phyloP scores from a whole-genome alignment of 1,139 yeast genomes.

The Blastobotrys petasosporus region DNA sequence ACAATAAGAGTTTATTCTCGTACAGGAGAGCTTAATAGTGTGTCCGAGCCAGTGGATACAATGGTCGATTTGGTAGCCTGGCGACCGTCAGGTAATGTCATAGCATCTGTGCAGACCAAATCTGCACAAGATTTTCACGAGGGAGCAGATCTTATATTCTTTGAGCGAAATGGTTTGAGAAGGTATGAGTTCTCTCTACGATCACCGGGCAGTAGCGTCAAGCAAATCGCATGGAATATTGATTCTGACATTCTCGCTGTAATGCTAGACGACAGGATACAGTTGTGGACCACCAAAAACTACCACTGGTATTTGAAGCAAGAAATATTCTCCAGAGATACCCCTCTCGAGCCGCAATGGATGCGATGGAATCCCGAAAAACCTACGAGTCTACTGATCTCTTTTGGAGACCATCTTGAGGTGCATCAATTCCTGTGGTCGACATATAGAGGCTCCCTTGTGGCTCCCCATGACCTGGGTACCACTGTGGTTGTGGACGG shows the following conservation, averaged over 20 bases:
- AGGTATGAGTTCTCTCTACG: slow-evolving; percentile 81
- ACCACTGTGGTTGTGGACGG: slow-evolving; percentile 82
- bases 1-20: slow-evolving; percentile 78
- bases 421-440: slow-evolving; percentile 65
- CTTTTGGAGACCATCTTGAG: slow-evolving; percentile 37
- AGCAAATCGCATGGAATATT: slow-evolving; percentile 70
- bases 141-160: slow-evolving; percentile 48
- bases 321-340: slow-evolving; percentile 44
- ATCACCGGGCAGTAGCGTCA: slow-evolving; percentile 47
- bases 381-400: slow-evolving; percentile 62
- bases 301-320: slow-evolving; percentile 95
- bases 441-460: slow-evolving; percentile 62
- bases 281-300: slow-evolving; percentile 86
- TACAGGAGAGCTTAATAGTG: slow-evolving; percentile 69
- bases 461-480: slow-evolving; percentile 67
- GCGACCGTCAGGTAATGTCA: slow-evolving; percentile 87
- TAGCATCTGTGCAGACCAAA: slow-evolving; percentile 75
- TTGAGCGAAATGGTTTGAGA: slow-evolving; percentile 88
- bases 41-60: slow-evolving; percentile 85
- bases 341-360: slow-evolving; percentile 7
- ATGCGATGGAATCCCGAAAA: slow-evolving; percentile 79
- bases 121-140: slow-evolving; percentile 19
- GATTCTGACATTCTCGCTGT: slow-evolving; percentile 76
- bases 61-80: slow-evolving; percentile 70
- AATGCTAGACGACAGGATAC: slow-evolving; percentile 54